Evolutionary conservation across 2,329 filamentous ascomycete species (phyloP), one percentile per base, ranked within the genome.

Genomic region (Calonectria pauciramosa): DNA sequence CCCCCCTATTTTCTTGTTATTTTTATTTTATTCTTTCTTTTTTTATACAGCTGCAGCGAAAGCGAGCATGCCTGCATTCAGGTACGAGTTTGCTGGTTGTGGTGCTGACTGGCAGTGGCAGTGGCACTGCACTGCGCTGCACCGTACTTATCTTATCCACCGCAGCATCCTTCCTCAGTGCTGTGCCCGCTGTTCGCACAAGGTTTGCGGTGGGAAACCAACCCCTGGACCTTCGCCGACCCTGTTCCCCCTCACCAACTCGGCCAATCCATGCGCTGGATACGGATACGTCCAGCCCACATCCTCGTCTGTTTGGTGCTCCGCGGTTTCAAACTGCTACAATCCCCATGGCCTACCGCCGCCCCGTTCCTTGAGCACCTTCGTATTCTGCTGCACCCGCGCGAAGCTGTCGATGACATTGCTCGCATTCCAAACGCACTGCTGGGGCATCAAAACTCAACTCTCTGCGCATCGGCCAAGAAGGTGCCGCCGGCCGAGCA

Each of bases 211-310:
- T 32, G 28, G 18, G 30, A 32, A 34, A n/a, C 52, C 23, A 23
- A 41, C 56, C 56, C 56, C 56, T 63, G 56, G 34, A 63, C 26
- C 56, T 13, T 38, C 36, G 23, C 26, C 6, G 26, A 36, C 56
- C 54, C 56, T 26, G 16, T 16, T 11, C 56, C 56, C 54, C 56
- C 23, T 41, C 56, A 63, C 56, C 56, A 60, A 38, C 56, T n/a
- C 36, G 34, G 38, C 56, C 56, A 63, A 63, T 63, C 56, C 56
- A 63, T 63, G 56, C 38, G 36, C 36, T 41, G 56, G 32, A 41
- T 63, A 44, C 56, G 56, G 56, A 63, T 41, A 63, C 56, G 56
- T 63, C 56, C 14, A 41, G 56, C 56, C 56, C 56, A 41, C 56
- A 63, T 28, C 56, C 56, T 63, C 34, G 56, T 63, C 56, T 23